Evolutionary conservation across 2,329 filamentous ascomycete genomes (phyloP), one percentile per base, ranked within the genome.

Genomic region (Penicillium sp.): DNA sequence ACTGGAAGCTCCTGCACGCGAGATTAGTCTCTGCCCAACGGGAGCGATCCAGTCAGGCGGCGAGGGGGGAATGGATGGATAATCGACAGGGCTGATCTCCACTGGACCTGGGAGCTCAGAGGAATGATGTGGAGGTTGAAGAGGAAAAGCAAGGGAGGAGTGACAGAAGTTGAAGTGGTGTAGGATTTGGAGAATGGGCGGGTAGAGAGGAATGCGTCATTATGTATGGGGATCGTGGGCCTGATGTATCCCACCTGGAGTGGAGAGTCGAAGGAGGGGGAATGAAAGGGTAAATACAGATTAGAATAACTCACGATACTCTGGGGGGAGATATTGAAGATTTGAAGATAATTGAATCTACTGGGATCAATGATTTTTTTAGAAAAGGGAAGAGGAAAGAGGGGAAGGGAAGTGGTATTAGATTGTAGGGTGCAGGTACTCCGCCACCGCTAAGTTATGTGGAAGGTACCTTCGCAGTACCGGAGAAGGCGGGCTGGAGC

Each of bases 181-280:
- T 56, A 61, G 66, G 53, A 25, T 35, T 22, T 37, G 63, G 60
- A 71, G 60, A 64, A 58, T 62, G 60, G 52, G 56, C 65, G 66
- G 65, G 55, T 63, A 57, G 65, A 70, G 65, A 70, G 67, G 66
- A 72, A 75, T 76, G 74, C 74, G 74, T 76, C 74, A 76, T 76
- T 69, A 72, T 71, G 61, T 65, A 64, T 60, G 68, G 68, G 65
- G 68, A 62, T 65, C 65, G 61, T 61, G 56, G 52, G 52, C 35
- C 51, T 60, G 16, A 56, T 60, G 62, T 59, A 60, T 61, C 57
- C 59, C 42, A 53, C 53, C 16, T 55, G 38, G 22, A 40, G 52
- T 25, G 52, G 52, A 54, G 52, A 54, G 52, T 28, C 14, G 22
- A 46, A 46, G n/a, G 48, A 54, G 52, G 55, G 42, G 59, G 55